Percentiles rank a stretch among this genome's conserved stretches.
Evolutionary conservation across 2,329 filamentous ascomycete genomes (phyloP).

Genomic region (Delphinella strobiligena): DNA sequence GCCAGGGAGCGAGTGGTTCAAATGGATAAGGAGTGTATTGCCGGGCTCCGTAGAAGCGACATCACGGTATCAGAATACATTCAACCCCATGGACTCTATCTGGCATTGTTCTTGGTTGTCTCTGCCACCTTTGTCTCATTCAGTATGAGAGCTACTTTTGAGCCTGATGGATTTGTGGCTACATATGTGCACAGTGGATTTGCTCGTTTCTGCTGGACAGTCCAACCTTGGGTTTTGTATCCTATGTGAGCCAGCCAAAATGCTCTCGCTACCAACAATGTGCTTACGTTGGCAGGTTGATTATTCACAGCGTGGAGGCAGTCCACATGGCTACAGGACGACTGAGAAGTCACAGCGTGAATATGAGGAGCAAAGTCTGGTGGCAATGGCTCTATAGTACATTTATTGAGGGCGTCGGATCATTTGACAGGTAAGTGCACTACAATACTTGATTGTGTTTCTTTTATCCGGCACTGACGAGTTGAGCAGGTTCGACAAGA

Average conservation of each 20-base stretch:
- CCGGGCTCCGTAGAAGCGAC: constrained; percentile 48
- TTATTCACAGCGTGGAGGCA: constrained; percentile 55
- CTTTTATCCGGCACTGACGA: not conserved
- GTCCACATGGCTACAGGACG: constrained; percentile 32
- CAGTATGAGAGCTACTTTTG: constrained; percentile 39
- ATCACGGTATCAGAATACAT: constrained; percentile 42
- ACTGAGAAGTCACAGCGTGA: constrained; percentile 41
- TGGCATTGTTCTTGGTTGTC: constrained; percentile 44
- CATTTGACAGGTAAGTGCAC: constrained; percentile 27
- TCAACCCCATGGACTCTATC: constrained; percentile 39
- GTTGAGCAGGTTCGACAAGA: constrained; percentile 23
- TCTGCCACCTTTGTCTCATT: constrained; percentile 43
- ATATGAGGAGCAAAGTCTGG: constrained; percentile 35
- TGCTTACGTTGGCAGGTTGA: constrained; percentile 21
- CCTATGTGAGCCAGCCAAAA: constrained; percentile 29
- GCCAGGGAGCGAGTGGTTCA: constrained; percentile 58
- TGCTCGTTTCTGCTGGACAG: constrained; percentile 42
- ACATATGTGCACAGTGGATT: constrained; percentile 41
- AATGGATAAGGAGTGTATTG: constrained; percentile 53
- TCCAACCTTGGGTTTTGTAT: constrained; percentile 47
- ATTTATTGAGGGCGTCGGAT: constrained; percentile 41
- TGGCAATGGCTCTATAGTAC: constrained; percentile 41
- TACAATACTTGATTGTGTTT: not conserved
- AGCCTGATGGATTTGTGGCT: constrained; percentile 32
- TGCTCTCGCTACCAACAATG: not conserved